These are phyloP conservation scores for Rhododendron williamsianum DNA, from an alignment of 148 eudicot genomes.

Conservation along the genomic window DNA sequence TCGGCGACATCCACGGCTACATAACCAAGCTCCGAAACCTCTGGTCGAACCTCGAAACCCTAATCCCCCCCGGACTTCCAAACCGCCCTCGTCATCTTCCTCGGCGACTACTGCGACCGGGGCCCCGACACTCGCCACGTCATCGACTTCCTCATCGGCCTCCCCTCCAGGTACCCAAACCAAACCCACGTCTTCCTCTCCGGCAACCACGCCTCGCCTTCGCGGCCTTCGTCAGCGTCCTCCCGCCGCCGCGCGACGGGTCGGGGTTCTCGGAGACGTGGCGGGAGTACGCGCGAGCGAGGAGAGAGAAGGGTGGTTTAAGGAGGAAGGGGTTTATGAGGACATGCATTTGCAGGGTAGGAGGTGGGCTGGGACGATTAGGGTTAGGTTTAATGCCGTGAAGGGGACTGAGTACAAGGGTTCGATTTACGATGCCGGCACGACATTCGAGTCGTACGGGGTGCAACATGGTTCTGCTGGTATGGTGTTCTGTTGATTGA, in stretches of 20 bases:
- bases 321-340: slow-evolving; percentile 52
- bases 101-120: slow-evolving; percentile 96
- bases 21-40: slow-evolving; percentile 52
- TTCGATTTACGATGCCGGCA: slow-evolving; percentile 73
- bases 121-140: slow-evolving; percentile 64
- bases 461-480: slow-evolving; percentile 92
- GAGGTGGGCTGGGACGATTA: slow-evolving; percentile 77
- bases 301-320: slow-evolving; percentile 89
- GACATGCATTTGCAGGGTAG: slow-evolving; percentile 88
- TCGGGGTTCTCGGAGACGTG: slow-evolving; percentile 51
- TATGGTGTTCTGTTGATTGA: slow-evolving; percentile 23
- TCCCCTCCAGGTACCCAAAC: slow-evolving; percentile 58
- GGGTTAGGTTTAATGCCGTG: slow-evolving; percentile 40
- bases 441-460: slow-evolving; percentile 87
- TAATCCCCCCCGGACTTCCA: slow-evolving; percentile 47
- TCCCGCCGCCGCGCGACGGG: slow-evolving; percentile 48
- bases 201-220: slow-evolving; percentile 82
- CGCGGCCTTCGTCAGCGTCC: slow-evolving; percentile 59
- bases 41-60: slow-evolving; percentile 67
- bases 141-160: slow-evolving; percentile 52
- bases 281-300: slow-evolving; percentile 65
- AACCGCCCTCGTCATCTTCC: slow-evolving; percentile 53
- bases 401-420: slow-evolving; percentile 72
- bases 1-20: slow-evolving; percentile 84
- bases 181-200: slow-evolving; percentile 74